These are phyloP conservation scores for Cladosporium halotolerans DNA, from an alignment of 2,329 filamentous ascomycete species.

Conservation along the genomic window DNA sequence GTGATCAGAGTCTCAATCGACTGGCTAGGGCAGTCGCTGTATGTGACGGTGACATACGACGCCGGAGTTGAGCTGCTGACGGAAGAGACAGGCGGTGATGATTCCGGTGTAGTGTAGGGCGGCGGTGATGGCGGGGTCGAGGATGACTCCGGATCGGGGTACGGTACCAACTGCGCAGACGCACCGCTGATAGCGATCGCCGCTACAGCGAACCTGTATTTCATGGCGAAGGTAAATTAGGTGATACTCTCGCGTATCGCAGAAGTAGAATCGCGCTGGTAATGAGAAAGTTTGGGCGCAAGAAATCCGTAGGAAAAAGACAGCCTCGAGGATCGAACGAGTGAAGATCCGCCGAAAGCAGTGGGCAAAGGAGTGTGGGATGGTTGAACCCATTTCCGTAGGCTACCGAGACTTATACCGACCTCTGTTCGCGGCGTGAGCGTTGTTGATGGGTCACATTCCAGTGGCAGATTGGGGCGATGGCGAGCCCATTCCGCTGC, in stretches of 20 bases:
- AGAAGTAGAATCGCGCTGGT: too few species aligned
- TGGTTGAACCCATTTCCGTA: slow-evolving; percentile 2
- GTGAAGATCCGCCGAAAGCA: slow-evolving; percentile 25
- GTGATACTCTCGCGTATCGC: too few species aligned
- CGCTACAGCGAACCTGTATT: slow-evolving; percentile 20
- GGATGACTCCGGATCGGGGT: slow-evolving; percentile 5
- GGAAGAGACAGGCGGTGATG: slow-evolving; percentile 2
- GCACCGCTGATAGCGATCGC: slow-evolving; percentile 22
- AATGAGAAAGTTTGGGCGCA: background rate
- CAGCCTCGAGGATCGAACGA: slow-evolving; percentile 26
- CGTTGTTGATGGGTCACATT: slow-evolving; percentile 27
- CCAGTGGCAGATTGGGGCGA: slow-evolving; percentile 22
- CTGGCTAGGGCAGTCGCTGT: slow-evolving; percentile 27
- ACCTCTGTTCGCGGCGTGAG: slow-evolving; percentile 20
- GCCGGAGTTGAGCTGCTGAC: slow-evolving; percentile 14
- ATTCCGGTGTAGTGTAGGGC: background rate
- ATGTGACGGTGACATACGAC: slow-evolving; percentile 29
- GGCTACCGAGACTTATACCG: slow-evolving; percentile 21
- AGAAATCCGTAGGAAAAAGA: slow-evolving; percentile 2
- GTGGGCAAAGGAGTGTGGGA: slow-evolving; percentile 18
- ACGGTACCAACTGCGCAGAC: slow-evolving; percentile 18
- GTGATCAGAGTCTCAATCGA: slow-evolving; percentile 29
- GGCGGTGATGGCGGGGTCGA: slow-evolving; percentile 2
- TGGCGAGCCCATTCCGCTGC: slow-evolving; percentile 22
- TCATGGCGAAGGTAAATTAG: slow-evolving; percentile 20